phyloP scores from a whole-genome alignment of 768 basidiomycete genomes.

The Leucosporidium scottii region DNA sequence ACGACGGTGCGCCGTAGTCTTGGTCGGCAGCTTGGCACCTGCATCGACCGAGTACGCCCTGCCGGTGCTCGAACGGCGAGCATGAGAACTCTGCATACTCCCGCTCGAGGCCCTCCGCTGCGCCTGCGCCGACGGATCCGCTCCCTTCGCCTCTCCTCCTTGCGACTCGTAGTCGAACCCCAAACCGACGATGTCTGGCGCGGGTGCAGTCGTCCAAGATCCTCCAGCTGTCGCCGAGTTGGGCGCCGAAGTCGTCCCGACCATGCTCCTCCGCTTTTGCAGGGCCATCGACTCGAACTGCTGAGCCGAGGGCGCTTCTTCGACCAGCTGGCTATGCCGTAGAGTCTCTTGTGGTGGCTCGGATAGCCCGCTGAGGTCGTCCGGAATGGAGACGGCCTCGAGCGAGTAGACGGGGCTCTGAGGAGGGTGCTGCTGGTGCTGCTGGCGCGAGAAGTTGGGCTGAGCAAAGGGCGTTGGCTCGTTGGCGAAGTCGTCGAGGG shows the following conservation, averaged over 20 bases:
- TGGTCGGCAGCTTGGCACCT: constrained; percentile 12
- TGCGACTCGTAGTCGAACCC: constrained; percentile 17
- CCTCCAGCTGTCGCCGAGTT: constrained; percentile 11
- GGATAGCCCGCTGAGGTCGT: neutral
- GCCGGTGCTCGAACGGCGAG: constrained; percentile 2
- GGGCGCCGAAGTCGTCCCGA: constrained; percentile 1
- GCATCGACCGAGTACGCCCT: constrained; percentile 10
- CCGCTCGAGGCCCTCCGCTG: constrained; percentile 12
- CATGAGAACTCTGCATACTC: neutral
- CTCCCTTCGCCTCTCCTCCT: neutral
- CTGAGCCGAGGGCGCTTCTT: neutral
- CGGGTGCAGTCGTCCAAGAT: neutral
- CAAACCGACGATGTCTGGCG: constrained; percentile 14
- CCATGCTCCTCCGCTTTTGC: constrained; percentile 12
- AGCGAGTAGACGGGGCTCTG: constrained; percentile 8
- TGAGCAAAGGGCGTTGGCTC: neutral
- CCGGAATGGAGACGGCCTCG: constrained; percentile 9
- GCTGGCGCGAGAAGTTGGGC: constrained; percentile 13
- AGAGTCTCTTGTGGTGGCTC: neutral
- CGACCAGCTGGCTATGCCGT: neutral
- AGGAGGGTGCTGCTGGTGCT: neutral
- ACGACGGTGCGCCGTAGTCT: constrained; percentile 13
- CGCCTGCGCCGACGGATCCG: neutral
- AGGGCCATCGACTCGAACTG: neutral
- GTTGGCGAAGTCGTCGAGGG: neutral